Evolutionary conservation across 2,329 filamentous ascomycete species (phyloP), one percentile per base, ranked within the genome.

Genomic region (Akanthomyces lecanii): DNA sequence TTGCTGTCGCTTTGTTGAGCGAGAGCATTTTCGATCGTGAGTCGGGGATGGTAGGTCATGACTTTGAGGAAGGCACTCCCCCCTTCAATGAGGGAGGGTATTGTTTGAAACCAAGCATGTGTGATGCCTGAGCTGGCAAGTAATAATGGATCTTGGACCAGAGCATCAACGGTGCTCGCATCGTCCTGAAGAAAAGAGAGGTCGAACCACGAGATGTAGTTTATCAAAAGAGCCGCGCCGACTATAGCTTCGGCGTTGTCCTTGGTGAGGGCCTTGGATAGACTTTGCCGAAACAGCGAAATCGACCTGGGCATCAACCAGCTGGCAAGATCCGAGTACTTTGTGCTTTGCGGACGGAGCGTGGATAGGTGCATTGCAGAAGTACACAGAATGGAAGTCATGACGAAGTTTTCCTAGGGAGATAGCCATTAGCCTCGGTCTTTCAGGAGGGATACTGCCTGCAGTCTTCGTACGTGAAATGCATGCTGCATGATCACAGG

Each of bases 121-220:
- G 69, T 64, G 5, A 73, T 66, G 21, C 72, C 71, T 0, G 70
- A 67, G 23, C 69, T 67, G 25, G 72, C 68, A 12, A 68, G 68
- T 60, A 72, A 71, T 4, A 74, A 67, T 25, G 67, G 66, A 62
- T 74, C 72, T 5, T 54, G 57, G 0, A 65, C 67, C 11, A 74
- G 12, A 73, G 65, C 54, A 70, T 66, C n/a, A 70, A 67, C 2
- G 69, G 70, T 38, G 66, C 68, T n/a, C 10, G 25, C 40, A 21
- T 56, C 5, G 10, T 30, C 53, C 23, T 30, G 5, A 18, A 56
- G 25, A 56, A 30, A 56, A 14, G 25, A 45, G 5, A 56, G 23
- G 53, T 45, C 40, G 11, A 45, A 33, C 53, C 25, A 56, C 8
- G 25, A 56, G 2, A 30, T 45, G 18, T 44, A 56, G 21, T 44